phyloP scores from a whole-genome alignment of 768 basidiomycete genomes.

The Hygrocybe punicea region DNA sequence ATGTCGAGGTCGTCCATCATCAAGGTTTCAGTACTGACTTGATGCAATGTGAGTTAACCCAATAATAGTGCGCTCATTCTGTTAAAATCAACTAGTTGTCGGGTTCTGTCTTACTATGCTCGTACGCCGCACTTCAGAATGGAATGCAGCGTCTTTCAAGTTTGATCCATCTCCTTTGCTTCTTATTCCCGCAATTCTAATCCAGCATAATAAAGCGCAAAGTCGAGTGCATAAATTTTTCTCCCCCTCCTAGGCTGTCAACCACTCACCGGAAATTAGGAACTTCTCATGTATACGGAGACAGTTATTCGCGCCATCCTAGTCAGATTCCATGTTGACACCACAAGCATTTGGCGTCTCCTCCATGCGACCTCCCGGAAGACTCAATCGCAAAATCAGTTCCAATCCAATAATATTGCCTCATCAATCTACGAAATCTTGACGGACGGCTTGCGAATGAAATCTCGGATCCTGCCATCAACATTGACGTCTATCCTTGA shows the following conservation, averaged over 20 bases:
- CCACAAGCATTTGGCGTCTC: conserved; percentile 43
- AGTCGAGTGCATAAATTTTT: conserved; percentile 43
- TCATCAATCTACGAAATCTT: conserved; percentile 49
- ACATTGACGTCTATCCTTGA: conserved; percentile 54
- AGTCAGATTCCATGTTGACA: conserved; percentile 47
- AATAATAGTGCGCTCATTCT: not conserved
- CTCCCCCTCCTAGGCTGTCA: not conserved
- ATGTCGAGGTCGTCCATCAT: conserved; percentile 56
- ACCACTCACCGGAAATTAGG: conserved; percentile 37
- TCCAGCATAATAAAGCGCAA: conserved; percentile 58
- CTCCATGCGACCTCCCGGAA: conserved; percentile 50
- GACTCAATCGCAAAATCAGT: conserved; percentile 23
- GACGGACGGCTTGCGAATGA: conserved; percentile 51
- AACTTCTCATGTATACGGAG: conserved; percentile 56
- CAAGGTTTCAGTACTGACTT: conserved; percentile 49
- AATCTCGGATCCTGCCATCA: conserved; percentile 45
- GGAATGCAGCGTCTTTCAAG: conserved; percentile 39
- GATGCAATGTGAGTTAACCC: conserved; percentile 49
- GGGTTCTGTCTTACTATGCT: conserved; percentile 52
- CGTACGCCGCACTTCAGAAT: conserved; percentile 58
- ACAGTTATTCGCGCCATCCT: conserved; percentile 55
- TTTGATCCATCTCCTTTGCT: conserved; percentile 60
- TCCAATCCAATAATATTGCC: conserved; percentile 34
- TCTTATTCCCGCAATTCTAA: conserved; percentile 46
- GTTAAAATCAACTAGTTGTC: conserved; percentile 41